Evolutionary conservation across 139 green algal genomes (phyloP).

Genomic region (Chlamydomonas sp.): DNA sequence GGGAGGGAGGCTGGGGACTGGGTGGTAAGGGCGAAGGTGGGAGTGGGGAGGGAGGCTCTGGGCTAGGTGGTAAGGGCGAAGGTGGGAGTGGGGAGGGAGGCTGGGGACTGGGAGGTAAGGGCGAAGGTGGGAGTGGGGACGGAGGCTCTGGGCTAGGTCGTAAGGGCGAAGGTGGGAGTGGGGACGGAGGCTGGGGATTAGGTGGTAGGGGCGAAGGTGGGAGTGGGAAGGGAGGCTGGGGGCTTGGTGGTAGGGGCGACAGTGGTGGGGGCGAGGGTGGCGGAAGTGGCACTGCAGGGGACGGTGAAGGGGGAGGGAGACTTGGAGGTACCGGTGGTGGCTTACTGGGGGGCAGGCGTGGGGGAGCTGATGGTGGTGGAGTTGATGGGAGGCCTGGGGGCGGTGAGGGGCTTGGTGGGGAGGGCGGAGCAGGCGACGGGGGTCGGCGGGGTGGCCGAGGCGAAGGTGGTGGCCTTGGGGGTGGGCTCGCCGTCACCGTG

Average conservation of each 20-base stretch:
- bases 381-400: background rate
- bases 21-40: background rate
- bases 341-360: background rate
- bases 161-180: background rate
- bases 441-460: background rate
- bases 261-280: background rate
- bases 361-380: background rate
- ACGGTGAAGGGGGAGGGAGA: no score
- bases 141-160: no score
- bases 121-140: no score
- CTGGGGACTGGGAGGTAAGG: background rate
- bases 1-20: background rate
- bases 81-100: background rate
- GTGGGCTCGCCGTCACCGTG: no score
- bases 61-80: background rate
- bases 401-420: background rate
- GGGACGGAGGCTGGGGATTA: background rate
- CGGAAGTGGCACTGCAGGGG: background rate
- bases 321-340: background rate
- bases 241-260: background rate
- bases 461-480: no score
- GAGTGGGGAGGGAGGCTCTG: background rate
- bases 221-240: background rate
- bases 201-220: background rate
- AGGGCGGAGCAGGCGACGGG: background rate